phyloP scores from a whole-genome alignment of 805 yeast genomes.

The Novakomyces olei region DNA sequence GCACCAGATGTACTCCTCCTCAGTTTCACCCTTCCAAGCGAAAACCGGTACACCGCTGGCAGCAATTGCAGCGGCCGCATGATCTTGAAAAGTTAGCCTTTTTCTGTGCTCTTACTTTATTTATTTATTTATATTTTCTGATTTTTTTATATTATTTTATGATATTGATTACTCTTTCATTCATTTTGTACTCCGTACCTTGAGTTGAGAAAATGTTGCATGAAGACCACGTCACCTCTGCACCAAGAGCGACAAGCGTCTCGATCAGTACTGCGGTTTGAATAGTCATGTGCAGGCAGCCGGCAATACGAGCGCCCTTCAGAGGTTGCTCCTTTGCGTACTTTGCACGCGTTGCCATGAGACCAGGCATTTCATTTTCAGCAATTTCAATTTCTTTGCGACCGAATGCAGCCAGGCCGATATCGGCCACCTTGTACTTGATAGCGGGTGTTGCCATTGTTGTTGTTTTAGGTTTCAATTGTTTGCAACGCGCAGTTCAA shows the following conservation, averaged over 20 bases:
- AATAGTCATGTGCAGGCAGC: conserved; percentile 98
- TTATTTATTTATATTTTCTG: too few species aligned
- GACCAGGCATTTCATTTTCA: conserved; percentile 98
- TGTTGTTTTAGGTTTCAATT: conserved; percentile 1
- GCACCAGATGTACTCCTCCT: conserved; percentile 98
- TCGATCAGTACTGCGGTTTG: conserved; percentile 98
- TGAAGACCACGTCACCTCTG: conserved; percentile 98
- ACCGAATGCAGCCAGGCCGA: conserved; percentile 97
- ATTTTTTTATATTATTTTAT: too few species aligned
- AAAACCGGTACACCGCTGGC: conserved; percentile 98
- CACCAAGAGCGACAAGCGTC: conserved; percentile 92
- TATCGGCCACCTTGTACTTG: conserved; percentile 90
- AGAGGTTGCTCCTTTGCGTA: conserved; percentile 86
- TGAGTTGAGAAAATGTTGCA: conserved; percentile 99
- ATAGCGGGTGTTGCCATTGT: conserved; percentile 38
- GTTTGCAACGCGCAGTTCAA: too few species aligned
- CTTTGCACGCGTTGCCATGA: conserved; percentile 86
- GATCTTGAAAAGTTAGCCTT: too few species aligned
- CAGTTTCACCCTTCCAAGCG: conserved; percentile 99
- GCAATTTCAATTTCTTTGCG: conserved; percentile 98
- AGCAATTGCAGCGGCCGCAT: conserved; percentile 82
- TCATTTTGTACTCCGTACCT: too few species aligned
- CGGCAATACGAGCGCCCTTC: conserved; percentile 96
- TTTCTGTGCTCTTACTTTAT: too few species aligned
- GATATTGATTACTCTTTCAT: too few species aligned